These are phyloP conservation scores for Isabelozyma heimii DNA, from an alignment of 805 yeast species.

Conservation along the genomic window DNA sequence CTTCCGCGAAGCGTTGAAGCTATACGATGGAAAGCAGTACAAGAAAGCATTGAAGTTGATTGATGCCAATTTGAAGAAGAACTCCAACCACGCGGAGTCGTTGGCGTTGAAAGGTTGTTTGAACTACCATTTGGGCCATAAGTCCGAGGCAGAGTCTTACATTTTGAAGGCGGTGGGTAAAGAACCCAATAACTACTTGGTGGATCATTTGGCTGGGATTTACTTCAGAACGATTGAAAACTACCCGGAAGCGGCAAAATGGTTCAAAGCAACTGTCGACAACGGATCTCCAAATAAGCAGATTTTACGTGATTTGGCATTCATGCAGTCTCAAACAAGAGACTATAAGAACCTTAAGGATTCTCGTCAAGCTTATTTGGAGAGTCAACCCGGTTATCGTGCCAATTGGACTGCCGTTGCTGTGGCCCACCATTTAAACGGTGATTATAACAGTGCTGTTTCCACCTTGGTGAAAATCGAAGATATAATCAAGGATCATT, in stretches of 20 bases:
- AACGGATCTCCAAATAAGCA: constrained; percentile 77
- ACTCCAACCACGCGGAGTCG: constrained; percentile 73
- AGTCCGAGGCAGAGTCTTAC: constrained; percentile 60
- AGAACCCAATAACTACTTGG: constrained; percentile 62
- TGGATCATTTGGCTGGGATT: constrained; percentile 83
- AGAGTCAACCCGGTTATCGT: constrained; percentile 74
- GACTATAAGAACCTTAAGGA: constrained; percentile 62
- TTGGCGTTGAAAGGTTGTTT: constrained; percentile 81
- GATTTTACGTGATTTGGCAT: constrained; percentile 77
- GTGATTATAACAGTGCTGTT: constrained; percentile 66
- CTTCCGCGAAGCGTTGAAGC: constrained; percentile 77
- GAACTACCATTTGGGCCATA: constrained; percentile 54
- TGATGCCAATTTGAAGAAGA: constrained; percentile 74
- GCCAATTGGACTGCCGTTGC: constrained; percentile 91
- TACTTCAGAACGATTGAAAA: constrained; percentile 69
- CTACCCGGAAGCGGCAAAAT: constrained; percentile 73
- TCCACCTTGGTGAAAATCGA: constrained; percentile 75
- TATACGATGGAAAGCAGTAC: constrained; percentile 84
- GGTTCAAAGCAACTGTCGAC: constrained; percentile 71
- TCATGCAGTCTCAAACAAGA: constrained; percentile 76
- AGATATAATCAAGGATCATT: constrained; percentile 63
- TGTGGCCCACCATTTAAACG: constrained; percentile 75
- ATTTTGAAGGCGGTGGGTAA: constrained; percentile 60
- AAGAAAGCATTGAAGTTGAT: constrained; percentile 77
- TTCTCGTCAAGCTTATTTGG: constrained; percentile 67